A percentile compares a stretch with the other conserved stretches of the same genome.
Evolutionary conservation across 2,329 filamentous ascomycete genomes (phyloP).

Genomic region (Microascus cirrosus): DNA sequence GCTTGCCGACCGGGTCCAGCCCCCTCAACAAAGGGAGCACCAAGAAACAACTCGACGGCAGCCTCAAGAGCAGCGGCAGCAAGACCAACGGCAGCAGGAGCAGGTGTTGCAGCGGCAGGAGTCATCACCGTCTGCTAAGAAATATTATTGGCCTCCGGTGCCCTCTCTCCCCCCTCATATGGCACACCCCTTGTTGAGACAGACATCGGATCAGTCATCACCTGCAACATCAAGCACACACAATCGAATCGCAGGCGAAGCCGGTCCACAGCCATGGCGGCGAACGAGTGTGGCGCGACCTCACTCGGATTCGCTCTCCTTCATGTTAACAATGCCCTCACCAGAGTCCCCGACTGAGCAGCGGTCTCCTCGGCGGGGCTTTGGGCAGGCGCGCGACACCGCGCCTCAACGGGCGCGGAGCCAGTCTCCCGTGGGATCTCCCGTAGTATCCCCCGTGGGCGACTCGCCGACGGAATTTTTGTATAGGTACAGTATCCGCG

Average conservation of each 20-base stretch:
- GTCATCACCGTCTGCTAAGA: not conserved
- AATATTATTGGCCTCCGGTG: not conserved
- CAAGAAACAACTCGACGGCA: not conserved
- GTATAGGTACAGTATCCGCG: constrained; percentile 1
- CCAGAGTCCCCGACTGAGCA: not conserved
- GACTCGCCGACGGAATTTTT: constrained; percentile 1
- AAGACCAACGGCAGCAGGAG: not conserved
- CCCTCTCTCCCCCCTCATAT: not conserved
- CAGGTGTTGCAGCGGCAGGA: not conserved
- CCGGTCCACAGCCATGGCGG: not conserved
- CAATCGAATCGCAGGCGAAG: not conserved
- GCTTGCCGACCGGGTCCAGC: constrained; percentile 7
- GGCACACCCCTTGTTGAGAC: not conserved
- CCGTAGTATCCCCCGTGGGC: not conserved
- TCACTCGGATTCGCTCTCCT: not conserved
- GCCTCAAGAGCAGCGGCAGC: not conserved
- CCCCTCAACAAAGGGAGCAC: not conserved
- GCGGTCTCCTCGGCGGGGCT: not conserved
- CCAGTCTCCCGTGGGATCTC: not conserved
- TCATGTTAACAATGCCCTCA: not conserved
- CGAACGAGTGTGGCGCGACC: not conserved
- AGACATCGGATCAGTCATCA: not conserved
- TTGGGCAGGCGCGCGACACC: not conserved
- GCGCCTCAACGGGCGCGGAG: not conserved
- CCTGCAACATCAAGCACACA: not conserved